These are phyloP conservation scores for Coleophoma cylindrospora DNA, from an alignment of 2,329 filamentous ascomycete genomes.

Conservation along the genomic window DNA sequence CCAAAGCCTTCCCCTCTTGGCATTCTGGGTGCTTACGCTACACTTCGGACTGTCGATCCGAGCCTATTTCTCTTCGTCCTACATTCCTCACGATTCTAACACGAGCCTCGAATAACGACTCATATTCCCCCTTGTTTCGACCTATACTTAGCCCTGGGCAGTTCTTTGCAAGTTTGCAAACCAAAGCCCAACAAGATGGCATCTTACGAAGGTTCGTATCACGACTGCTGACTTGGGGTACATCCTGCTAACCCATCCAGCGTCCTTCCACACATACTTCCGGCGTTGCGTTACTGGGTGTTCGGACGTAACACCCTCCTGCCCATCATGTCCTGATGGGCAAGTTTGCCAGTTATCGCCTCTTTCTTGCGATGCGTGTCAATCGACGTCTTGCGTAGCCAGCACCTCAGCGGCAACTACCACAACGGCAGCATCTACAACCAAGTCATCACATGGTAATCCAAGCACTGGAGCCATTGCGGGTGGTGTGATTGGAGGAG, in stretches of 20 bases:
- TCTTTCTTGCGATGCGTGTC: slow-evolving; percentile 54
- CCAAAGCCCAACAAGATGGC: not conserved
- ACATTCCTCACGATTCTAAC: not conserved
- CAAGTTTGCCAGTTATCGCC: slow-evolving; percentile 55
- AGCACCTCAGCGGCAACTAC: slow-evolving; percentile 22
- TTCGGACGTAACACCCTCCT: slow-evolving; percentile 43
- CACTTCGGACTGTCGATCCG: slow-evolving; percentile 6
- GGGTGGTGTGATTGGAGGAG: slow-evolving; percentile 82
- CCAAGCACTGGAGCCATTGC: slow-evolving; percentile 81
- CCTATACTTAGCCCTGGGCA: not conserved
- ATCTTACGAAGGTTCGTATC: not conserved
- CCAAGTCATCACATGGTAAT: slow-evolving; percentile 32
- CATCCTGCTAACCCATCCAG: slow-evolving; percentile 7
- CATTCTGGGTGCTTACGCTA: too few species aligned
- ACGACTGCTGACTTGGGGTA: too few species aligned
- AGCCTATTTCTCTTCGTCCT: slow-evolving; percentile 5
- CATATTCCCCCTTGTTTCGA: not conserved
- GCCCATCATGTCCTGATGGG: slow-evolving; percentile 50
- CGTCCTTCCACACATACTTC: slow-evolving; percentile 35
- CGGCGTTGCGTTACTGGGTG: slow-evolving; percentile 54
- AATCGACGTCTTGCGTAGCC: slow-evolving; percentile 48
- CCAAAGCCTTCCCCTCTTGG: too few species aligned
- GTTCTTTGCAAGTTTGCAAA: not conserved
- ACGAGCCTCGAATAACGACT: not conserved
- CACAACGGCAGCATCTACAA: slow-evolving; percentile 12